Evolutionary conservation across 2,329 filamentous ascomycete species (phyloP).

Genomic region (Xylariaceae sp.): DNA sequence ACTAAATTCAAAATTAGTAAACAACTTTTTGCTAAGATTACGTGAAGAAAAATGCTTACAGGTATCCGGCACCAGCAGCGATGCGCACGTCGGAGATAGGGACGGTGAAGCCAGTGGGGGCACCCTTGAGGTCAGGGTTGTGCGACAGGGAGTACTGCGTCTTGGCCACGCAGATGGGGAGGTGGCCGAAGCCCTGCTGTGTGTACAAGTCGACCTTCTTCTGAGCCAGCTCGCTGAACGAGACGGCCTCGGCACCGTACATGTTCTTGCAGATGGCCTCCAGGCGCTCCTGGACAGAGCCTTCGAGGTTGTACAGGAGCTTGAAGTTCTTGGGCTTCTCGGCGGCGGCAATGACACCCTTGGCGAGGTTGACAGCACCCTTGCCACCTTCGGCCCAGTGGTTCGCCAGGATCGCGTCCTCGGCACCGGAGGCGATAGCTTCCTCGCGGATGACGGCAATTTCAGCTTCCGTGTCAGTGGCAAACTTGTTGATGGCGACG

Average conservation of each 20-base stretch:
- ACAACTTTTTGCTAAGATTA: too few species aligned
- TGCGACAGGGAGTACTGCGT: slow-evolving; percentile 96
- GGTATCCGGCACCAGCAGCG: slow-evolving; percentile 88
- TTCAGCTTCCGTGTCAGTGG: slow-evolving; percentile 89
- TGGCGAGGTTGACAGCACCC: slow-evolving; percentile 82
- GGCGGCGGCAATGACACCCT: slow-evolving; percentile 76
- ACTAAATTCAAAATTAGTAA: slow-evolving; percentile 49
- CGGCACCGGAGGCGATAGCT: slow-evolving; percentile 82
- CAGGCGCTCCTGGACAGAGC: slow-evolving; percentile 77
- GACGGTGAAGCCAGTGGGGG: slow-evolving; percentile 87
- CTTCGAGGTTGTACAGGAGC: slow-evolving; percentile 76
- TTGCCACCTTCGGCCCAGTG: slow-evolving; percentile 96
- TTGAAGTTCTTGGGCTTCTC: slow-evolving; percentile 83
- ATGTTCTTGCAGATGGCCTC: slow-evolving; percentile 85
- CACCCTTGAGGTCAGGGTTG: slow-evolving; percentile 89
- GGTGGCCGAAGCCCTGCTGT: slow-evolving; percentile 81
- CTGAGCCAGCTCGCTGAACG: slow-evolving; percentile 90
- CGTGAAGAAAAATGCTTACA: too few species aligned
- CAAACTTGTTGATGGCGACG: slow-evolving; percentile 95
- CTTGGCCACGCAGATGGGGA: slow-evolving; percentile 96
- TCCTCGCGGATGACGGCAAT: slow-evolving; percentile 86
- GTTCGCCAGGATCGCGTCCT: slow-evolving; percentile 88
- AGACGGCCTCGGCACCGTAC: slow-evolving; percentile 86
- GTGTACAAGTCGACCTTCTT: slow-evolving; percentile 96
- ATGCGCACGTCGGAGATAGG: slow-evolving; percentile 91